Base-by-base conservation (phyloP, 306 rosid genomes). In the Elaeagnus macrophylla region DNA sequence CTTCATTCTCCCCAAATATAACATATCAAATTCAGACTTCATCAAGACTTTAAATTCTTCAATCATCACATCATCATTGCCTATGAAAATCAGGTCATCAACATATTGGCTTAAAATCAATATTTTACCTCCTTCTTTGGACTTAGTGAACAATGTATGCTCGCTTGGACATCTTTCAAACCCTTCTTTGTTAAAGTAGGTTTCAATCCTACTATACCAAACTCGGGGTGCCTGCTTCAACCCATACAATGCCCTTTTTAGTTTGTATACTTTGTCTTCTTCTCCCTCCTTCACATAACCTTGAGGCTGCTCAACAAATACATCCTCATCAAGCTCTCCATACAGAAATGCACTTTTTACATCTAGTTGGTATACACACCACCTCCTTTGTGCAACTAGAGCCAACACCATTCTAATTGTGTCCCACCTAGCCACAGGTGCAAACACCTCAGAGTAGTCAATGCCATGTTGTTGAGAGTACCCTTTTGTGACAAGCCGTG, bases 311-410 rank as follows among this genome's bases (percentile, higher is more conserved):
- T 48, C 52, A 48, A 48, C 35, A 48, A n/a, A 48, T 9, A 48
- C 19, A 18, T 48, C 5, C 17, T 48, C 39, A 10, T 51, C 5
- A 9, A 51, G 12, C 10, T 32, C 25, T 35, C 17, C 17, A 36
- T 53, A 32, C 2, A 53, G 18, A 18, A 53, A 53, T 53, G 57
- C 44, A 13, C 1, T 32, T 20, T 53, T 53, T 19, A 53, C 57
- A 37, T 53, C 43, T 1, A 53, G 57, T n/a, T 53, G 20, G 42
- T 32, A 15, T 12, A 53, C 9, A 17, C 9, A 19, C 55, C 39
- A 25, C 19, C 14, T 35, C 7, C 25, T 51, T 7, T 51, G 37
- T 17, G 15, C 55, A 18, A 15, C 39, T 32, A 25, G 13, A 15
- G 2, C 12, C 1, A 52, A 6, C 8, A 32, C 7, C 4, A 35